phyloP scores from a whole-genome alignment of 2,329 filamentous ascomycete species.

The Aspergillus pseudoglaucus region DNA sequence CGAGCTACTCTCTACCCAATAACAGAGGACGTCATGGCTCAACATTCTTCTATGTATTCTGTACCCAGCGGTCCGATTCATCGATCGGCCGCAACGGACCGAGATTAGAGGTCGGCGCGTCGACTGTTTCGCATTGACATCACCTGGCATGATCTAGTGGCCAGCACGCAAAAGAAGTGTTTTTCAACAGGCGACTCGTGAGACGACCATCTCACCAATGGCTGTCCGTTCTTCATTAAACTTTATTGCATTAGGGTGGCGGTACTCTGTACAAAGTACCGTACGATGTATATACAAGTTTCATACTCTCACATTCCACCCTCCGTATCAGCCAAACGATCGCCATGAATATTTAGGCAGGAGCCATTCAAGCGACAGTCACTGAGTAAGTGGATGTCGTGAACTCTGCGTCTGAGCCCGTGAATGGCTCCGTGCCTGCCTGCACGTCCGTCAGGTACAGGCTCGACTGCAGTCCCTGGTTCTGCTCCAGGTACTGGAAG shows the following conservation, averaged over 20 bases:
- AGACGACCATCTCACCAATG: not conserved
- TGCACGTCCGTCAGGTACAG: slow-evolving; percentile 50
- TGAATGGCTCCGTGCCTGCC: slow-evolving; percentile 34
- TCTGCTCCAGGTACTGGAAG: slow-evolving; percentile 48
- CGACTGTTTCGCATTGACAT: not conserved
- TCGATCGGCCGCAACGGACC: too few species aligned
- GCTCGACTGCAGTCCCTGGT: slow-evolving; percentile 26
- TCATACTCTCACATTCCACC: not conserved
- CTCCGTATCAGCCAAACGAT: not conserved
- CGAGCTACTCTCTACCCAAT: too few species aligned
- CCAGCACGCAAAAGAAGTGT: not conserved
- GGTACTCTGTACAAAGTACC: not conserved
- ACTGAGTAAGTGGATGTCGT: slow-evolving; percentile 25
- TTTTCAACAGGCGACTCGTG: not conserved
- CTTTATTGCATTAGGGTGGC: not conserved
- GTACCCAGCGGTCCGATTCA: too few species aligned
- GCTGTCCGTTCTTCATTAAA: not conserved
- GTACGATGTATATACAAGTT: not conserved
- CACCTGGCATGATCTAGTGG: not conserved
- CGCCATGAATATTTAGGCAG: not conserved
- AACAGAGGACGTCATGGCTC: too few species aligned
- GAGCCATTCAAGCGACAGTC: slow-evolving; percentile 15
- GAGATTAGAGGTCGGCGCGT: too few species aligned
- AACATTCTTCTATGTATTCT: too few species aligned
- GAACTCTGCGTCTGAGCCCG: slow-evolving; percentile 21